Base-by-base conservation (phyloP, 164 flowering plant genomes). In the Vitis labrusca region DNA sequence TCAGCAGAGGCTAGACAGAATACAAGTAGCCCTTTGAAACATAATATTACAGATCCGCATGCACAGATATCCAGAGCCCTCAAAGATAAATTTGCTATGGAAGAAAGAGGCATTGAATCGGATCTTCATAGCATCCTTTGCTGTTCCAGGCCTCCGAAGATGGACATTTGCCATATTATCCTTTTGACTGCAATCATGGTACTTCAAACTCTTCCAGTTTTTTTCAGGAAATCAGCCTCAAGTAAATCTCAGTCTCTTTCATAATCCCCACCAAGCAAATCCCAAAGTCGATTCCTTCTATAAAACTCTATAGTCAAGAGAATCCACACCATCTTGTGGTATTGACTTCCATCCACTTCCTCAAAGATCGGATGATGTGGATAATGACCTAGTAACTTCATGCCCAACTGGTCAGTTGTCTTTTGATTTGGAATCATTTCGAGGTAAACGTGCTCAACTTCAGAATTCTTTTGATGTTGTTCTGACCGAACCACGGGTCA, bases 331-430 rank as follows among this genome's bases (percentile, higher is more conserved):
- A 63, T 73, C 86, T 60, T 71, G 59, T 70, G 80, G 80, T 67
- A 74, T 86, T 59, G 91, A 92, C 71, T 95, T 95, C 77, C 99
- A 92, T 81, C 99, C 99, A 10, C 92, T 95, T 63, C 70, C 92
- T 71, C 91, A 87, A 73, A 86, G 84, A 73, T 19, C 74, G 69
- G 88, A 85, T 75, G 77, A 71, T 69, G 66, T 69, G 59, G 73
- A 78, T 69, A 61, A 63, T 66, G 76, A 72, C 29, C 68, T 69
- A 0, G 54, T 59, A 49, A 56, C 51, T 70, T 65, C 73, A 66
- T 64, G 59, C 50, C 65, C 77, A 57, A 37, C 66, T 71, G 59
- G 57, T 10, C 63, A 63, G 37, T 15, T 50, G n/a, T 67, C 74
- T 51, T 53, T 53, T 30, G 55, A 56, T 69, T 50, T 69, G 23